Evolutionary conservation across 1,284 basidiomycete genomes (phyloP).

Genomic region (Meira miltonrushii): DNA sequence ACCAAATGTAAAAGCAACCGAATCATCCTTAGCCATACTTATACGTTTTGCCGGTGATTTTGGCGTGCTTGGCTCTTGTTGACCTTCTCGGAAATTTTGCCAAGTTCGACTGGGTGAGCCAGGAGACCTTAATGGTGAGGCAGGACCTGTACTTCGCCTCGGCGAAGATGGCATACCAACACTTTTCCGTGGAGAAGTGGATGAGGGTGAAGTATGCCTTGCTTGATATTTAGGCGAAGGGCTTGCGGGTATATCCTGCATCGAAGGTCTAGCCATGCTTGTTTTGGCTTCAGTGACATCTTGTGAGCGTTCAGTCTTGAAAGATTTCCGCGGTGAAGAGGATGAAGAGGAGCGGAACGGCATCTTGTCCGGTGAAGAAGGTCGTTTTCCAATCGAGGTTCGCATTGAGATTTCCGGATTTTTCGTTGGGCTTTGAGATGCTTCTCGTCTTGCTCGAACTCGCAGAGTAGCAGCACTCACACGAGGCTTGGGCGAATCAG

Average conservation of each 20-base stretch:
- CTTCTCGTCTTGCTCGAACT: neutral
- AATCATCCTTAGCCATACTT: neutral
- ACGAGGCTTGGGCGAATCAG: neutral
- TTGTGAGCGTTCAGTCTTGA: too few relatives aligned
- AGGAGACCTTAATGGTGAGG: neutral
- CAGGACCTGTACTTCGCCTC: too few relatives aligned
- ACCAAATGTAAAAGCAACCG: neutral
- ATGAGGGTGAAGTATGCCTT: too few relatives aligned
- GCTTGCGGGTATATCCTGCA: too few relatives aligned
- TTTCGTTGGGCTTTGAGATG: slow-evolving; percentile 1
- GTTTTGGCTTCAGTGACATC: too few relatives aligned
- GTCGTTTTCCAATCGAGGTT: neutral
- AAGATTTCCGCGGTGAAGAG: neutral
- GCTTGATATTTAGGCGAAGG: too few relatives aligned
- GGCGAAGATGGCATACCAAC: too few relatives aligned
- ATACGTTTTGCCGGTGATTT: neutral
- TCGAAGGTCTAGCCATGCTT: too few relatives aligned
- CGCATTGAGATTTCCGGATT: neutral
- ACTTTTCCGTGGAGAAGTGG: too few relatives aligned
- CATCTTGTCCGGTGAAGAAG: neutral
- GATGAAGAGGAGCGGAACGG: neutral
- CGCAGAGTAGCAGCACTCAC: neutral
- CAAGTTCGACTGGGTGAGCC: neutral
- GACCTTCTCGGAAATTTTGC: neutral
- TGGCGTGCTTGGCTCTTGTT: neutral